Percentiles rank a stretch among this genome's conserved stretches.
These are phyloP conservation scores for Sordariomycetes sp. DNA, from an alignment of 2,329 filamentous ascomycete genomes.

Conservation along the genomic window DNA sequence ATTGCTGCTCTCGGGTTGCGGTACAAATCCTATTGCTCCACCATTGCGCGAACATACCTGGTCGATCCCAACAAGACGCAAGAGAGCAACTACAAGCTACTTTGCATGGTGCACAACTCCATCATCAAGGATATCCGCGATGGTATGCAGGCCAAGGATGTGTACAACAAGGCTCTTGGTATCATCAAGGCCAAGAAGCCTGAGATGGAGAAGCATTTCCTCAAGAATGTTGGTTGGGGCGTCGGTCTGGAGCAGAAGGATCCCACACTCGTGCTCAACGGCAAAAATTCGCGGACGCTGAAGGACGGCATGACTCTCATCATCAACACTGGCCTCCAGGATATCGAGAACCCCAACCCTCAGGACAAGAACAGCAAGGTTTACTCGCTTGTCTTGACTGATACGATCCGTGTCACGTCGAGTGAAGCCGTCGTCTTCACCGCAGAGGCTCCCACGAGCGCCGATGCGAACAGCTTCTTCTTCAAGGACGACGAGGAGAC, in stretches of 20 bases:
- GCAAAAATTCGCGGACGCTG: slow-evolving; percentile 71
- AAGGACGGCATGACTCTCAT: slow-evolving; percentile 97
- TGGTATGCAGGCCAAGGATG: slow-evolving; percentile 76
- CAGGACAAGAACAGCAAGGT: slow-evolving; percentile 84
- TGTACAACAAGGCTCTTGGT: slow-evolving; percentile 78
- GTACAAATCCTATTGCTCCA: slow-evolving; percentile 92
- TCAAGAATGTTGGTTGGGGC: slow-evolving; percentile 85
- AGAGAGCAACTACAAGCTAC: slow-evolving; percentile 86
- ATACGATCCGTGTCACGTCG: slow-evolving; percentile 81
- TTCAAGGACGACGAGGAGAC: slow-evolving; percentile 95
- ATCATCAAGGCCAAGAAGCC: slow-evolving; percentile 86
- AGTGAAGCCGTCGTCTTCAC: slow-evolving; percentile 84
- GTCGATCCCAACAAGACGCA: slow-evolving; percentile 96
- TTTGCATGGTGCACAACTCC: slow-evolving; percentile 76
- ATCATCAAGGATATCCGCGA: slow-evolving; percentile 87
- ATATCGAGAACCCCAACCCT: slow-evolving; percentile 77
- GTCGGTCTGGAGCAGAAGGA: slow-evolving; percentile 91
- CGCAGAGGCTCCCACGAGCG: slow-evolving; percentile 80
- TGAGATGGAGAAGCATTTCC: slow-evolving; percentile 88
- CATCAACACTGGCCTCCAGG: slow-evolving; percentile 81
- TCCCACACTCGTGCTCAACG: slow-evolving; percentile 71
- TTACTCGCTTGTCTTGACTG: slow-evolving; percentile 84
- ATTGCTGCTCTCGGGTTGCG: slow-evolving; percentile 84
- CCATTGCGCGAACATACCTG: slow-evolving; percentile 87
- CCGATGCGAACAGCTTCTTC: slow-evolving; percentile 95